phyloP scores from a whole-genome alignment of 2,329 filamentous ascomycete genomes.

The Coleophoma cylindrospora region DNA sequence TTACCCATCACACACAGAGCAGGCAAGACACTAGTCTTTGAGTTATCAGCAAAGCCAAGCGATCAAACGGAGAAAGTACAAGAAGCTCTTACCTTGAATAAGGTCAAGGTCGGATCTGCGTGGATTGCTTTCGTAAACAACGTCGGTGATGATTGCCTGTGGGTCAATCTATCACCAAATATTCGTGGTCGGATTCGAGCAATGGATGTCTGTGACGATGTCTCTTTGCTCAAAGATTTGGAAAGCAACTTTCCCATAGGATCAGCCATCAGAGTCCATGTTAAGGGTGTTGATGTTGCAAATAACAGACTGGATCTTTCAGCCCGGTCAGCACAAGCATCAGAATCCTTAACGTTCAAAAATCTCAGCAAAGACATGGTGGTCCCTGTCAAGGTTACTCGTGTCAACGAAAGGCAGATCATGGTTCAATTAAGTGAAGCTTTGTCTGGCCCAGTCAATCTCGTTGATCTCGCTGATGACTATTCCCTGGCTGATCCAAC shows the following conservation, averaged over 20 bases:
- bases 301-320: slow-evolving; percentile 79
- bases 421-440: slow-evolving; percentile 80
- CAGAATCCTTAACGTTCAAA: slow-evolving; percentile 58
- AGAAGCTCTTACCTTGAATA: slow-evolving; percentile 63
- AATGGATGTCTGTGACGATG: slow-evolving; percentile 82
- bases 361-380: slow-evolving; percentile 75
- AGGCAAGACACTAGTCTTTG: slow-evolving; percentile 73
- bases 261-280: slow-evolving; percentile 78
- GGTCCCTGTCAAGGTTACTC: slow-evolving; percentile 77
- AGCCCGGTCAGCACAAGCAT: slow-evolving; percentile 57
- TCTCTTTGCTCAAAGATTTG: slow-evolving; percentile 72
- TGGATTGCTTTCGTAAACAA: slow-evolving; percentile 91
- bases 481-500: slow-evolving; percentile 75
- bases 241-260: slow-evolving; percentile 80
- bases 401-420: slow-evolving; percentile 76
- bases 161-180: slow-evolving; percentile 86
- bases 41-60: slow-evolving; percentile 77
- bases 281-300: slow-evolving; percentile 66
- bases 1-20: slow-evolving; percentile 84
- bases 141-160: slow-evolving; percentile 70
- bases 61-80: slow-evolving; percentile 46
- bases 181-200: slow-evolving; percentile 79
- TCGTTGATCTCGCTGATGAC: slow-evolving; percentile 83
- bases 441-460: slow-evolving; percentile 72
- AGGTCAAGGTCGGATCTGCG: slow-evolving; percentile 65